Percentiles rank a stretch among this genome's conserved stretches.
Conservation (phyloP, 176 grass and related monocot species). For the Oryza glaberrima region DNA sequence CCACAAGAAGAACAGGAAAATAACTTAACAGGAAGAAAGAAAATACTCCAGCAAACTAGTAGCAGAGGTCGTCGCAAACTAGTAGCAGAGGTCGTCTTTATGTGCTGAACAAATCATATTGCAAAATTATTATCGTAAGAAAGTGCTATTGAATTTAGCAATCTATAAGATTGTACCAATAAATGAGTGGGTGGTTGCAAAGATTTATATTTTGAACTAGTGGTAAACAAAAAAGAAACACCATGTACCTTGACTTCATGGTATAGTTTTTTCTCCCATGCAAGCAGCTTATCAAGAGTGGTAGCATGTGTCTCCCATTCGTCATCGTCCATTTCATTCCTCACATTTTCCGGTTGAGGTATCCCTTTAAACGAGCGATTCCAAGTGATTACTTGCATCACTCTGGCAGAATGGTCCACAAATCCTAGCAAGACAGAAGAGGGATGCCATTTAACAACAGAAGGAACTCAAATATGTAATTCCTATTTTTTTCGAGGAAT, state of each 20-base stretch:
- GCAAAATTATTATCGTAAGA: background rate
- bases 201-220: background rate
- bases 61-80: too few species aligned
- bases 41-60: too few species aligned
- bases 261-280: conserved; percentile 94
- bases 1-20: background rate
- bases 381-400: conserved; percentile 96
- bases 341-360: conserved; percentile 49
- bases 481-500: background rate
- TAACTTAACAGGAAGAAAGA: background rate
- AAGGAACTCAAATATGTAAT: background rate
- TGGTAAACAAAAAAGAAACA: conserved; percentile 6
- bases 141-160: background rate
- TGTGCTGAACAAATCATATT: background rate
- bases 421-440: conserved; percentile 55
- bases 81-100: too few species aligned
- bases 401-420: conserved; percentile 88
- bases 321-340: conserved; percentile 64
- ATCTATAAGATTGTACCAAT: background rate
- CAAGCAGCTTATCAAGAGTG: conserved; percentile 86
- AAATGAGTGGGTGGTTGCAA: background rate
- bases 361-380: conserved; percentile 81
- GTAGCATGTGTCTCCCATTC: conserved; percentile 85
- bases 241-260: conserved; percentile 87
- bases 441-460: background rate